Percentiles rank a stretch among this genome's conserved stretches.
phyloP scores from a whole-genome alignment of 2,329 filamentous ascomycete species.

The Akanthomyces uredinophilus region DNA sequence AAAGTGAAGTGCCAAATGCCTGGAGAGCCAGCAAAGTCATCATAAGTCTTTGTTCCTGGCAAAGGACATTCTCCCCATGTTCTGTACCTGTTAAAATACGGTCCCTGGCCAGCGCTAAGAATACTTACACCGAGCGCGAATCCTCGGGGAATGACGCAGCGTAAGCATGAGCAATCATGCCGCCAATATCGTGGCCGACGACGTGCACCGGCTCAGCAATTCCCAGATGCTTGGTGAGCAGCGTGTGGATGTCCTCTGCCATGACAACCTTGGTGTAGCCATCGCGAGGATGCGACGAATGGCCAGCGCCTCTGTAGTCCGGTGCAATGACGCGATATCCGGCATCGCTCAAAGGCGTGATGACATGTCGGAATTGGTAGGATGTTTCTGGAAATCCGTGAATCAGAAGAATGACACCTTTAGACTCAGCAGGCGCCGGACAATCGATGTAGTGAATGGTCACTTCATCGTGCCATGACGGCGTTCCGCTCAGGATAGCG shows the following conservation, averaged over 20 bases:
- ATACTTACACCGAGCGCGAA: constrained; percentile 14
- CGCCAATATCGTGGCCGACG: constrained; percentile 43
- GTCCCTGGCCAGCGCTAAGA: too few relatives aligned
- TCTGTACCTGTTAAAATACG: too few relatives aligned
- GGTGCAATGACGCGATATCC: constrained; percentile 37
- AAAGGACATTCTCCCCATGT: too few relatives aligned
- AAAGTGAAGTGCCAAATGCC: neutral
- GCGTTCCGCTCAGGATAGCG: neutral
- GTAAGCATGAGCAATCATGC: constrained; percentile 38
- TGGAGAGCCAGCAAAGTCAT: constrained; percentile 17
- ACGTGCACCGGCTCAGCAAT: constrained; percentile 34
- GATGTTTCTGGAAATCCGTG: constrained; percentile 44
- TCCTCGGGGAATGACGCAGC: constrained; percentile 30
- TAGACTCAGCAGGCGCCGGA: neutral
- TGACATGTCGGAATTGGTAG: constrained; percentile 20
- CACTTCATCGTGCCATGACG: neutral
- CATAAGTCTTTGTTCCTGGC: neutral
- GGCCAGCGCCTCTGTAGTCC: constrained; percentile 36
- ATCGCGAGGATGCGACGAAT: constrained; percentile 28
- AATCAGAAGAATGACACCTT: constrained; percentile 37
- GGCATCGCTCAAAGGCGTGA: constrained; percentile 18
- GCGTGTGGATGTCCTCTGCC: constrained; percentile 27
- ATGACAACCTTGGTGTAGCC: constrained; percentile 38
- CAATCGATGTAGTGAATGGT: constrained; percentile 2
- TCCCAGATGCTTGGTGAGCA: too few relatives aligned